Conservation (phyloP, 2,329 filamentous ascomycete species). For the Aspergillus sp. region DNA sequence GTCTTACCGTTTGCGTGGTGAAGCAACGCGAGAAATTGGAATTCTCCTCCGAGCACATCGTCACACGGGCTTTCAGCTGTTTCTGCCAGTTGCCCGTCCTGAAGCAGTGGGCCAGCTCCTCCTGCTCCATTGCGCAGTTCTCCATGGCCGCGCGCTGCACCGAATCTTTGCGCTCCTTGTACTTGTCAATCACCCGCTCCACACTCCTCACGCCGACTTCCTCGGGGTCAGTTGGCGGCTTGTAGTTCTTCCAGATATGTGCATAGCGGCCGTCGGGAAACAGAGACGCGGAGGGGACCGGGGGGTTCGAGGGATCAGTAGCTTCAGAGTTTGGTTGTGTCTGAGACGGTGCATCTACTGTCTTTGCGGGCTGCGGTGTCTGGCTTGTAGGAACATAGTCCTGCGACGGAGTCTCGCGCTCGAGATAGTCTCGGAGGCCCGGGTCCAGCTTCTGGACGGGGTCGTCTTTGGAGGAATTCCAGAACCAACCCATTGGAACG, state of each 20-base stretch:
- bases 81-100: constrained; percentile 57
- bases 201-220: constrained; percentile 67
- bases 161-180: constrained; percentile 68
- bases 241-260: constrained; percentile 88
- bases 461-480: constrained; percentile 48
- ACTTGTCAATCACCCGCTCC: constrained; percentile 70
- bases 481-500: constrained; percentile 57
- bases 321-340: constrained; percentile 10
- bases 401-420: constrained; percentile 70
- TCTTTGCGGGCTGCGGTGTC: constrained; percentile 11
- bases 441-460: constrained; percentile 70
- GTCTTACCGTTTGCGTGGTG: constrained; percentile 66
- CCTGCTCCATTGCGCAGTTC: constrained; percentile 83
- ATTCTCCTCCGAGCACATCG: constrained; percentile 72
- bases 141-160: constrained; percentile 79
- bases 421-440: constrained; percentile 71
- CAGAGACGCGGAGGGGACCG: constrained; percentile 44
- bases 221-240: constrained; percentile 60
- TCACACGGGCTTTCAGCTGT: constrained; percentile 46
- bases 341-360: constrained; percentile 15
- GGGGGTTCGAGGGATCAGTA: constrained; percentile 22
- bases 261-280: constrained; percentile 66
- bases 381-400: constrained; percentile 38
- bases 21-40: constrained; percentile 77
- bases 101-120: constrained; percentile 76